Conservation (phyloP, 345 rosid species). For the Boechera divaricarpa region DNA sequence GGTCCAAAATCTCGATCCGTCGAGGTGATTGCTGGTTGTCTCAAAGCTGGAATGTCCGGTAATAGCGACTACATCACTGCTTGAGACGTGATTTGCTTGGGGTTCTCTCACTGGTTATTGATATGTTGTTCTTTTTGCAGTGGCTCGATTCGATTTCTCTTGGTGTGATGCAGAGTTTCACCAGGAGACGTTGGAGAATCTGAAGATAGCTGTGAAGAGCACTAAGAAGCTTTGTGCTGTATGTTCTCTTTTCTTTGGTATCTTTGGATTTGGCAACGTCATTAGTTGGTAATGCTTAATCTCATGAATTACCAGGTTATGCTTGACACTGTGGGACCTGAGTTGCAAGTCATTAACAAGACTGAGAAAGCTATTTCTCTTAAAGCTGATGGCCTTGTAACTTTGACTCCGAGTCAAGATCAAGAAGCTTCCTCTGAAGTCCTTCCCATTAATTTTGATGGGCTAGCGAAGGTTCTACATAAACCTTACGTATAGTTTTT, state of each 20-base stretch:
- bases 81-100: background rate
- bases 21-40: conserved; percentile 68
- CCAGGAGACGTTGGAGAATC: conserved; percentile 79
- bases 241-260: conserved; percentile 28
- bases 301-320: conserved; percentile 60
- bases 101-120: background rate
- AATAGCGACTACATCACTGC: conserved; percentile 1
- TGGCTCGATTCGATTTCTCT: conserved; percentile 91
- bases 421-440: conserved; percentile 78
- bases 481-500: background rate
- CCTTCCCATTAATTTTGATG: conserved; percentile 85
- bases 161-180: conserved; percentile 79
- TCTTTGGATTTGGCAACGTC: background rate
- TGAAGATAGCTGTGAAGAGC: conserved; percentile 69
- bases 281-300: background rate
- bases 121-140: conserved; percentile 42
- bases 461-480: conserved; percentile 68
- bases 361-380: conserved; percentile 73
- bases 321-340: conserved; percentile 93
- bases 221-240: conserved; percentile 92
- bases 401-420: conserved; percentile 72
- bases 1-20: conserved; percentile 81
- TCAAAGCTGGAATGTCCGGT: conserved; percentile 95
- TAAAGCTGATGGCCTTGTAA: conserved; percentile 66
- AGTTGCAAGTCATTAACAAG: conserved; percentile 85